Percentiles rank a stretch among this genome's conserved stretches.
These are phyloP conservation scores for Aspergillus melleus DNA, from an alignment of 2,329 filamentous ascomycete genomes.

Conservation along the genomic window DNA sequence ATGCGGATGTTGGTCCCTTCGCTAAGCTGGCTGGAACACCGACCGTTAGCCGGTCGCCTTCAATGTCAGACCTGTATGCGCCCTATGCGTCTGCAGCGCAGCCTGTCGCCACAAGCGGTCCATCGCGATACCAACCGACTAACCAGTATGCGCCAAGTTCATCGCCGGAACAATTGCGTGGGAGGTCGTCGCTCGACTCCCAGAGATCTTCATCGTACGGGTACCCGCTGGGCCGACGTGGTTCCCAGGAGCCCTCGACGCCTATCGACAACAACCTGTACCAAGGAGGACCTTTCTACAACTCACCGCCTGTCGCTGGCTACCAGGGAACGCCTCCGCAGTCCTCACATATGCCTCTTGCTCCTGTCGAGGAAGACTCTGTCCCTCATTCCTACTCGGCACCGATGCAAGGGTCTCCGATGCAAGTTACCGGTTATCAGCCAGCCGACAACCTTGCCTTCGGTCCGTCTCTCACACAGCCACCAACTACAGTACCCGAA, in stretches of 20 bases:
- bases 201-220: constrained; percentile 44
- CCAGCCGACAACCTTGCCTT: constrained; percentile 21
- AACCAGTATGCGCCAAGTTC: constrained; percentile 49
- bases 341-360: constrained; percentile 39
- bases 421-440: constrained; percentile 32
- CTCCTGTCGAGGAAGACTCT: constrained; percentile 41
- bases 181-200: constrained; percentile 51
- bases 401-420: constrained; percentile 22
- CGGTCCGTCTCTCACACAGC: constrained; percentile 23
- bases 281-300: constrained; percentile 30
- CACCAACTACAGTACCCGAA: constrained; percentile 20
- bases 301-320: constrained; percentile 31
- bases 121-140: constrained; percentile 46
- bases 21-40: constrained; percentile 75
- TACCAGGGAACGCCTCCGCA: constrained; percentile 41
- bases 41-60: constrained; percentile 72
- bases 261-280: constrained; percentile 36
- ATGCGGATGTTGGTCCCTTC: constrained; percentile 73
- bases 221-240: constrained; percentile 33
- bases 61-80: constrained; percentile 73
- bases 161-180: constrained; percentile 53
- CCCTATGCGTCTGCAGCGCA: constrained; percentile 46
- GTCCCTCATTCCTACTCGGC: constrained; percentile 26
- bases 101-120: constrained; percentile 32
- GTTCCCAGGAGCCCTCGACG: constrained; percentile 39